phyloP scores from a whole-genome alignment of 257 asterid genomes.

The Solanum pimpinellifolium region DNA sequence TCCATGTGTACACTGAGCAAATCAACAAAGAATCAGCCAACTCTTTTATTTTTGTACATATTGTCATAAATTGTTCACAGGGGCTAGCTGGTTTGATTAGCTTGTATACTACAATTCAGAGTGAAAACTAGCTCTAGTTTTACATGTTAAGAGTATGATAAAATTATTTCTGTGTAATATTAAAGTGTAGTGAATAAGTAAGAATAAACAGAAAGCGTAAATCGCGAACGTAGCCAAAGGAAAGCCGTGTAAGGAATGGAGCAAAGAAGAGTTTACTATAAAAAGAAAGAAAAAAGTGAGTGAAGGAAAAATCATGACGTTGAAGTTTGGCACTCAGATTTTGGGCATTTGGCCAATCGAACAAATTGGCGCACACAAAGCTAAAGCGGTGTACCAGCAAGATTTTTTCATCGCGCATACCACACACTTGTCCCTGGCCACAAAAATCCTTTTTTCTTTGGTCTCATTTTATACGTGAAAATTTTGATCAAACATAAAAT shows the following conservation, averaged over 20 bases:
- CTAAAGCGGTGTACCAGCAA: not conserved
- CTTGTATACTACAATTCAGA: not conserved
- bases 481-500: not conserved
- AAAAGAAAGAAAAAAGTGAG: not conserved
- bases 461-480: not conserved
- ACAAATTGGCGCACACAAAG: not conserved
- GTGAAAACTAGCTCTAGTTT: not conserved
- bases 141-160: not conserved
- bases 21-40: not conserved
- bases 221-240: not conserved
- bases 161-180: too few species aligned
- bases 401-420: not conserved
- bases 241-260: not conserved
- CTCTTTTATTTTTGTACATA: not conserved
- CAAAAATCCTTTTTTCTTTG: not conserved
- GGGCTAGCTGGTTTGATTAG: not conserved
- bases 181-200: too few species aligned
- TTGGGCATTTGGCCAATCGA: not conserved
- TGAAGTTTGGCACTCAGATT: not conserved
- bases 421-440: not conserved
- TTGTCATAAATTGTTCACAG: not conserved
- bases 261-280: not conserved
- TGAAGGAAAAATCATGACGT: not conserved
- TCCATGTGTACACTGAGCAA: not conserved
- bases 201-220: not conserved